Evolutionary conservation across 164 flowering plant species (phyloP).

Genomic region (Stephania cephalantha): DNA sequence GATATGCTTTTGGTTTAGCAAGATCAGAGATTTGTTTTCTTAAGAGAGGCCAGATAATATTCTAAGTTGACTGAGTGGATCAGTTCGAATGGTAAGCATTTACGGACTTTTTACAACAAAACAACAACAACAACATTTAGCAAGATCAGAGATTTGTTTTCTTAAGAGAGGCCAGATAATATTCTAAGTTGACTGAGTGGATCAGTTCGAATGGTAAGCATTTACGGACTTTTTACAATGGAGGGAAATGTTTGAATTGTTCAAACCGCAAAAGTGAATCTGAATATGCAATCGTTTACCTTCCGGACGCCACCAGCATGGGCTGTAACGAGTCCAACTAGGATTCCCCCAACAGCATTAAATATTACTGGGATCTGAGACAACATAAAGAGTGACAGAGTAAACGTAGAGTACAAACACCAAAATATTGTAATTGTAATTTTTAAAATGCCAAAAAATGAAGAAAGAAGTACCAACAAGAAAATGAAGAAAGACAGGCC

Average conservation of each 20-base stretch:
- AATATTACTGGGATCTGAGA: conserved; percentile 72
- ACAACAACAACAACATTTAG: too few relatives aligned
- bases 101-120: too few relatives aligned
- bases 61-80: not conserved
- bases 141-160: too few relatives aligned
- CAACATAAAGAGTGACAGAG: not conserved
- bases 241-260: not conserved
- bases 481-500: not conserved
- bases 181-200: not conserved
- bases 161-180: not conserved
- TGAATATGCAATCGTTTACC: conserved; percentile 35
- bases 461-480: not conserved
- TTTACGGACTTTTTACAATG: not conserved
- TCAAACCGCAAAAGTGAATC: not conserved
- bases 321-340: conserved; percentile 89
- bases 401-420: not conserved
- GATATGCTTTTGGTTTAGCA: too few relatives aligned
- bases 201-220: not conserved
- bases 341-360: conserved; percentile 95
- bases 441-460: not conserved
- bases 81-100: not conserved
- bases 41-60: not conserved
- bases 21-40: too few relatives aligned
- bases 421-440: not conserved
- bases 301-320: conserved; percentile 93